Evolutionary conservation across 169 alveolate species (phyloP).

Genomic region (Plasmodium gallinaceum): DNA sequence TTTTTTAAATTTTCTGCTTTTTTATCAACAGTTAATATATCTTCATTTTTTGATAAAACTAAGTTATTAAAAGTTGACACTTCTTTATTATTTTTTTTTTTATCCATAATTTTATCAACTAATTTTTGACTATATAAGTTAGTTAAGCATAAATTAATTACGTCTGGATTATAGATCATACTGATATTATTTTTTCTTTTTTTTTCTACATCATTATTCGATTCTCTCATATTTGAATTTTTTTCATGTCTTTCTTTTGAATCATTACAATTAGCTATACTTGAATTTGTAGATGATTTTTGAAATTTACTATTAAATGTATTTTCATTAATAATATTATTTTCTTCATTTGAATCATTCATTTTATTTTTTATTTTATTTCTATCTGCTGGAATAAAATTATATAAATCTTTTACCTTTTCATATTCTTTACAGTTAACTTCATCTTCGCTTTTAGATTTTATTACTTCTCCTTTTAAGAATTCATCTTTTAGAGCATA

Average conservation of each 20-base stretch:
- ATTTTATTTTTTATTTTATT: neutral
- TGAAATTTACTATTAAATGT: neutral
- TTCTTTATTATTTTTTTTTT: constrained; percentile 20
- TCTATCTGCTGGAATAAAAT: neutral
- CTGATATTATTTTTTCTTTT: neutral
- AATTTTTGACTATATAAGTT: constrained; percentile 50
- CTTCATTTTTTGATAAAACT: neutral
- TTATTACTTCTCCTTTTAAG: neutral
- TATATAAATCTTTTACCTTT: neutral
- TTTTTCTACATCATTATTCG: constrained; percentile 7
- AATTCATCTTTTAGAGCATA: constrained; percentile 36
- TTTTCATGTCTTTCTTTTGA: neutral
- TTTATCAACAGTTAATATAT: neutral
- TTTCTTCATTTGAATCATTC: neutral
- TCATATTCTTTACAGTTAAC: neutral
- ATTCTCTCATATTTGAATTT: neutral
- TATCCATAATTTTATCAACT: constrained; percentile 26
- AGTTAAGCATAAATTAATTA: constrained; percentile 48
- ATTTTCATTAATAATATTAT: constrained; percentile 15
- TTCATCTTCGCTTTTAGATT: neutral
- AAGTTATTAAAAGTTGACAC: neutral
- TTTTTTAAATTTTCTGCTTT: neutral
- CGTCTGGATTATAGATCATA: constrained; percentile 43
- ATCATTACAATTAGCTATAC: neutral
- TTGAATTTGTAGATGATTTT: neutral